Percentiles rank a stretch among this genome's conserved stretches.
These are phyloP conservation scores for Nitzschia sp. DNA, from an alignment of 108 stramenopile genomes.

Conservation along the genomic window DNA sequence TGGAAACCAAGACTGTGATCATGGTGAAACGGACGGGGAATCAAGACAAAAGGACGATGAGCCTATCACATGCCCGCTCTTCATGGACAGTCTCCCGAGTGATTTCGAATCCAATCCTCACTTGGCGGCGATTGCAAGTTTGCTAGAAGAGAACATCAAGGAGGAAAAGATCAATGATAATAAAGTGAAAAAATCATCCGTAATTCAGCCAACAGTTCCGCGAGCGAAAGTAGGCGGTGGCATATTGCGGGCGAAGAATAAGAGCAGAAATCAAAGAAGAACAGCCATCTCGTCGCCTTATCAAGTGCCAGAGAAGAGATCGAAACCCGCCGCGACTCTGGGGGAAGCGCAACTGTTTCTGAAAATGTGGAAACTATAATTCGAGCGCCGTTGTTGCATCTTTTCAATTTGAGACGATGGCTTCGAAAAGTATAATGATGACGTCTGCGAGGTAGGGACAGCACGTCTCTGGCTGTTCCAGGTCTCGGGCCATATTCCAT, in stretches of 20 bases:
- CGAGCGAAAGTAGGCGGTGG: not conserved
- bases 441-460: too few species aligned
- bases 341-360: slow-evolving; percentile 81
- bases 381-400: too few species aligned
- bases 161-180: too few species aligned
- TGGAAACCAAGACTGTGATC: too few species aligned
- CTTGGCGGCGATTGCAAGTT: slow-evolving; percentile 71
- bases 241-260: not conserved
- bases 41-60: not conserved
- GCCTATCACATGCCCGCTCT: slow-evolving; percentile 45
- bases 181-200: too few species aligned
- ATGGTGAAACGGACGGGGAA: not conserved
- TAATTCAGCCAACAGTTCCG: too few species aligned
- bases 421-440: too few species aligned
- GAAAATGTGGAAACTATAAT: slow-evolving; percentile 78
- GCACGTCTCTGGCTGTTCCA: too few species aligned
- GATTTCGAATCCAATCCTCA: slow-evolving; percentile 64
- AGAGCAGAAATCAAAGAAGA: slow-evolving; percentile 17
- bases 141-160: too few species aligned
- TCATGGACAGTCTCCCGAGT: slow-evolving; percentile 68
- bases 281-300: slow-evolving; percentile 17
- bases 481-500: too few species aligned
- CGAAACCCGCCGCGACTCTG: slow-evolving; percentile 39
- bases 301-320: slow-evolving; percentile 23
- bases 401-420: too few species aligned